phyloP scores from a whole-genome alignment of 129 eudicot species.

The Dittrichia graveolens region DNA sequence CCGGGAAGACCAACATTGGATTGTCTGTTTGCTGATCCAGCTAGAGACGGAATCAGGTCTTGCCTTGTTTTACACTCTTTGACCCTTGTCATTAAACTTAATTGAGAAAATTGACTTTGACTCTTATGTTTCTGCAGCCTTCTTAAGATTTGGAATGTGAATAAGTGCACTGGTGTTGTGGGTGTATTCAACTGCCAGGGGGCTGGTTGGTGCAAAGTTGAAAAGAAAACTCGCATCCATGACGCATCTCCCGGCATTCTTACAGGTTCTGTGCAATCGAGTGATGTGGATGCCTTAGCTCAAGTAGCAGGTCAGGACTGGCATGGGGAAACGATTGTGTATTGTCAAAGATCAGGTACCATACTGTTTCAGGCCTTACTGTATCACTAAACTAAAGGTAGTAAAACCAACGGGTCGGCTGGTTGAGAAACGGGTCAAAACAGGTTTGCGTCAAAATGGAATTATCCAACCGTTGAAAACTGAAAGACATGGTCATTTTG shows the following conservation, averaged over 20 bases:
- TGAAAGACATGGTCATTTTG: no score
- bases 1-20: constrained; percentile 90
- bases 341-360: constrained; percentile 70
- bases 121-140: constrained; percentile 47
- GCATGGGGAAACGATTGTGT: constrained; percentile 70
- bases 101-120: not conserved
- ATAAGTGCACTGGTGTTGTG: constrained; percentile 82
- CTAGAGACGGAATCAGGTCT: constrained; percentile 88
- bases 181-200: constrained; percentile 97
- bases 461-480: no score
- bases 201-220: constrained; percentile 90
- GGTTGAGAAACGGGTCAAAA: constrained; percentile 10
- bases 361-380: not conserved
- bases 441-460: no score
- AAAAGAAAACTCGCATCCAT: constrained; percentile 74
- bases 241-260: constrained; percentile 76
- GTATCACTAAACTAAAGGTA: not conserved
- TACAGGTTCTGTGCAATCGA: constrained; percentile 60
- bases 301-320: constrained; percentile 70
- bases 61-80: constrained; percentile 1
- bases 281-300: constrained; percentile 65
- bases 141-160: constrained; percentile 88
- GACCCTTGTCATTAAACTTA: not conserved
- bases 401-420: no score
- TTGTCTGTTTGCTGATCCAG: constrained; percentile 92